phyloP scores from a whole-genome alignment of 345 rosid genomes.

The Abelmoschus esculentus region DNA sequence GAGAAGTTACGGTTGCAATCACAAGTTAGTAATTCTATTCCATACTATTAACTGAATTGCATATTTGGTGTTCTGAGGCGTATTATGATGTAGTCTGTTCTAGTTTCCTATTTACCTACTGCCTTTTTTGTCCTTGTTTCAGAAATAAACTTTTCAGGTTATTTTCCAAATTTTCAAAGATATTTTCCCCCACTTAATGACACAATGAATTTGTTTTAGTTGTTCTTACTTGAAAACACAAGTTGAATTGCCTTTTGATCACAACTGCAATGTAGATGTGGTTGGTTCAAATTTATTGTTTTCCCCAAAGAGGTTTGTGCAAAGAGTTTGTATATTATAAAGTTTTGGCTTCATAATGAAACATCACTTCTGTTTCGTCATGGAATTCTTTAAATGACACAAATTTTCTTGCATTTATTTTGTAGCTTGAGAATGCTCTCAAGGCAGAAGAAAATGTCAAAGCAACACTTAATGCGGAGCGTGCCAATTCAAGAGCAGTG shows the following conservation, averaged over 20 bases:
- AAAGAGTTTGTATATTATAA: background rate
- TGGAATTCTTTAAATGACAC: background rate
- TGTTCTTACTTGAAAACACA: background rate
- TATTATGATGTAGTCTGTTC: background rate
- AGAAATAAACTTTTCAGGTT: background rate
- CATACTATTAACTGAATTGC: background rate
- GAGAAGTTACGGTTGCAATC: conserved; percentile 84
- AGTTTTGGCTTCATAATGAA: background rate
- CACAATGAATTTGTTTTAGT: background rate
- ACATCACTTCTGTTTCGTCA: background rate
- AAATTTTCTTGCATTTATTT: background rate
- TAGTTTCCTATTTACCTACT: background rate
- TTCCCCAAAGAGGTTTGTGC: background rate
- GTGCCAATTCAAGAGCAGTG: conserved; percentile 62
- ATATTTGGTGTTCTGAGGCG: background rate
- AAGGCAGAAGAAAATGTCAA: conserved; percentile 73
- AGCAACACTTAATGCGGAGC: conserved; percentile 63
- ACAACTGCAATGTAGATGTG: background rate
- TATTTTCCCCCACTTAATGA: background rate
- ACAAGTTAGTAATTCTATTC: conserved; percentile 42
- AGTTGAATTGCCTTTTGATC: background rate
- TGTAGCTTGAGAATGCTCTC: conserved; percentile 78
- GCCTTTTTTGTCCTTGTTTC: background rate
- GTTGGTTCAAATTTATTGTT: background rate
- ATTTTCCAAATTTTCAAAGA: background rate